Conservation (phyloP, 768 basidiomycete genomes). For the Cystofilobasidium macerans region DNA sequence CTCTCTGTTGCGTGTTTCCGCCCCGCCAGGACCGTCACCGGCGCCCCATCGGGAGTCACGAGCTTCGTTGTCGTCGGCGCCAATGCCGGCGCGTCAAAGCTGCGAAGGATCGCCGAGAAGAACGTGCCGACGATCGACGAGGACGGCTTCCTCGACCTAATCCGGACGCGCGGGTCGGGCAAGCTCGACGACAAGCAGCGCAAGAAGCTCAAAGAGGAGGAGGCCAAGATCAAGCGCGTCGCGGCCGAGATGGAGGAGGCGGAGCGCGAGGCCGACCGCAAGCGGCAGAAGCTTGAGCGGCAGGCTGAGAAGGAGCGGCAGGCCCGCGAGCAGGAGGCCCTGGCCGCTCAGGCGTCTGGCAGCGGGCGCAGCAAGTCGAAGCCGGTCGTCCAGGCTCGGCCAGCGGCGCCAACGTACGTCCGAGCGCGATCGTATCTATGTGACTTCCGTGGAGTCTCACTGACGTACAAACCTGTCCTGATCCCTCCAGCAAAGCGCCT, state of each 20-base stretch:
- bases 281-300: slow-evolving; percentile 44
- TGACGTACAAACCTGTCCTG: too few species aligned
- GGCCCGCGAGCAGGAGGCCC: slow-evolving; percentile 33
- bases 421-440: too few species aligned
- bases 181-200: slow-evolving; percentile 63
- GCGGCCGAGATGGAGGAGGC: slow-evolving; percentile 58
- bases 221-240: slow-evolving; percentile 57
- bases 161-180: slow-evolving; percentile 55
- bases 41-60: slow-evolving; percentile 79
- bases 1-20: background rate
- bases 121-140: slow-evolving; percentile 64
- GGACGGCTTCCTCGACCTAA: slow-evolving; percentile 74
- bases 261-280: slow-evolving; percentile 41
- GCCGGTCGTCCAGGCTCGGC: background rate
- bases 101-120: slow-evolving; percentile 76
- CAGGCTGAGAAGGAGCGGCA: slow-evolving; percentile 40
- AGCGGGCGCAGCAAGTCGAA: slow-evolving; percentile 5
- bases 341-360: slow-evolving; percentile 28
- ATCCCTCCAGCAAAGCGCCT: slow-evolving; percentile 11
- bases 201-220: slow-evolving; percentile 71
- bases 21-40: slow-evolving; percentile 59
- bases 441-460: too few species aligned
- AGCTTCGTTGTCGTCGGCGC: slow-evolving; percentile 78
- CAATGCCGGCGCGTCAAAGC: slow-evolving; percentile 76
- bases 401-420: background rate